These are phyloP conservation scores for Sporothrix pseudoabietina DNA, from an alignment of 2,329 filamentous ascomycete species.

Conservation along the genomic window DNA sequence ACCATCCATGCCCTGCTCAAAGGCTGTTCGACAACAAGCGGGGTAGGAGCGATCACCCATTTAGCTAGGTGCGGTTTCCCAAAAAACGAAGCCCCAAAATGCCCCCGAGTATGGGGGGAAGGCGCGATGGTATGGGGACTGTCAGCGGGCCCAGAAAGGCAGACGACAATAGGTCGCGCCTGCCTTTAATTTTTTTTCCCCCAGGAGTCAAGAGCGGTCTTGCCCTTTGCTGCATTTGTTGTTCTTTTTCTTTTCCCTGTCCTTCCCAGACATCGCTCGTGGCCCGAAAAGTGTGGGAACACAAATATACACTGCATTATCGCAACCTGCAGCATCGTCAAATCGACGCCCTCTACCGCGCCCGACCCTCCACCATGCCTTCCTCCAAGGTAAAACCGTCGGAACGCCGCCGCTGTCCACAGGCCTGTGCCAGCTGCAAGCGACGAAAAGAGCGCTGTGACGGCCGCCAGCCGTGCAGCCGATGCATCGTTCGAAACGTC, in stretches of 20 bases:
- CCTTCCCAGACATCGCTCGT: not conserved
- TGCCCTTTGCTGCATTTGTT: not conserved
- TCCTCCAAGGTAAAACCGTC: conserved; percentile 34
- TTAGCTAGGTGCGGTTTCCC: not conserved
- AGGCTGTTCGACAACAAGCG: conserved; percentile 10
- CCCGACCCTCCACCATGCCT: conserved; percentile 34
- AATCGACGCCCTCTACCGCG: conserved; percentile 18
- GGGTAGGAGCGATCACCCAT: conserved; percentile 17
- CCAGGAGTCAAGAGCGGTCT: not conserved
- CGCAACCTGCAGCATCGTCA: conserved; percentile 6
- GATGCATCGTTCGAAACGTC: conserved; percentile 37
- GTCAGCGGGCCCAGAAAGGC: not conserved
- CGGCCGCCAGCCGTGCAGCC: conserved; percentile 37
- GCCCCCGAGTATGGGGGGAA: not conserved
- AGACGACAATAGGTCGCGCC: not conserved
- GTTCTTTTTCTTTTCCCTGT: conserved; percentile 10
- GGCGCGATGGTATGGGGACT: conserved; percentile 7
- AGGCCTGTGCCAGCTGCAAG: conserved; percentile 39
- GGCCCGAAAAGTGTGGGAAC: conserved; percentile 21
- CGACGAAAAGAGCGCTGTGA: conserved; percentile 41
- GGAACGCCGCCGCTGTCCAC: conserved; percentile 38
- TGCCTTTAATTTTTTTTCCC: not conserved
- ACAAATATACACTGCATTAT: conserved; percentile 17
- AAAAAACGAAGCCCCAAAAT: conserved; percentile 6
- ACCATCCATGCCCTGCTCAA: not conserved